Evolutionary conservation across 768 basidiomycete species (phyloP).

Genomic region (Suillus luteus): DNA sequence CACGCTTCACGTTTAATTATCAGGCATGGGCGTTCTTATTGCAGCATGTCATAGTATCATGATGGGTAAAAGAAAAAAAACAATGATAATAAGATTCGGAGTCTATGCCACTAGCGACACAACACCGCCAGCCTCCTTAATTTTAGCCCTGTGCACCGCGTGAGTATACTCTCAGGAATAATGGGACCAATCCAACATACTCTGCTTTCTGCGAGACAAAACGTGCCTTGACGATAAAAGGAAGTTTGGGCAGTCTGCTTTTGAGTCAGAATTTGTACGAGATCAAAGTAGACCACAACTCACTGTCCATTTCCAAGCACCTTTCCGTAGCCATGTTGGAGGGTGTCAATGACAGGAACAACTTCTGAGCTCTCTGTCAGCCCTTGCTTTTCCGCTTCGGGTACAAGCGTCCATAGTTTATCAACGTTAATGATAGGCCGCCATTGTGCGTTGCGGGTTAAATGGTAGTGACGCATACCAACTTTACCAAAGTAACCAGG

Average conservation of each 20-base stretch:
- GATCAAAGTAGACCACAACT: slow-evolving; percentile 32
- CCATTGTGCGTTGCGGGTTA: slow-evolving; percentile 90
- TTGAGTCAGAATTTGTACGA: slow-evolving; percentile 6
- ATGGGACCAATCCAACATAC: slow-evolving; percentile 38
- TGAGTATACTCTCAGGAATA: slow-evolving; percentile 29
- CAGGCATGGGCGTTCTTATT: slow-evolving; percentile 16
- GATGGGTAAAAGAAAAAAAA: slow-evolving; percentile 26
- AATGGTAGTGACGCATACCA: slow-evolving; percentile 99
- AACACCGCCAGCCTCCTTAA: slow-evolving; percentile 93
- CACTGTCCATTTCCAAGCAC: slow-evolving; percentile 93
- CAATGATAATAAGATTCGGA: slow-evolving; percentile 12
- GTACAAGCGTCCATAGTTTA: slow-evolving; percentile 93
- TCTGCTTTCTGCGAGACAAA: slow-evolving; percentile 89
- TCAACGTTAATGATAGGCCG: slow-evolving; percentile 98
- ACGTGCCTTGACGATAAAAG: slow-evolving; percentile 98
- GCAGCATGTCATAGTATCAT: slow-evolving; percentile 18
- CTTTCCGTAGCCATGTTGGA: slow-evolving; percentile 85
- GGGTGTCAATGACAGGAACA: slow-evolving; percentile 94
- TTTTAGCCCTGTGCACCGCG: slow-evolving; percentile 54
- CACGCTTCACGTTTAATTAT: background rate
- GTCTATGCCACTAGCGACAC: slow-evolving; percentile 86
- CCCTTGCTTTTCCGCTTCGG: slow-evolving; percentile 78
- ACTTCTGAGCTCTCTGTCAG: slow-evolving; percentile 73
- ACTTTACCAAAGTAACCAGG: slow-evolving; percentile 99
- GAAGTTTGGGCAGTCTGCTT: slow-evolving; percentile 77